Conservation (phyloP, 768 basidiomycete species). For the Hygrocybe coccinea region DNA sequence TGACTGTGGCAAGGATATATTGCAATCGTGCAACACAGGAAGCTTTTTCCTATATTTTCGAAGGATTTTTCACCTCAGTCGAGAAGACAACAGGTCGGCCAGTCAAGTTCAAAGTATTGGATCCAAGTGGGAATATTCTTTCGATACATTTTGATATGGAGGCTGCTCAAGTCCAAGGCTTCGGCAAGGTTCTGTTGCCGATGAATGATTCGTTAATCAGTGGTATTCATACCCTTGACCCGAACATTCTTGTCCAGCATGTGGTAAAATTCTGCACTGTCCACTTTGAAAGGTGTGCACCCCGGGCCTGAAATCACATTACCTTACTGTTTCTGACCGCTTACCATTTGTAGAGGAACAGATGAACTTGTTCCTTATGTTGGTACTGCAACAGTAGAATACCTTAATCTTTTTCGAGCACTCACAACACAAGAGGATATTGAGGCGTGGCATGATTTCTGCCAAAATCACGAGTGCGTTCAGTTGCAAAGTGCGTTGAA, state of each 20-base stretch:
- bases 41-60: conserved; percentile 4
- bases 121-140: conserved; percentile 4
- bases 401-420: no score
- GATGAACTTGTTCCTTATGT: no score
- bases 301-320: no score
- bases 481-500: no score
- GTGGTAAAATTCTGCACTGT: neutral
- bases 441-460: no score
- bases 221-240: neutral
- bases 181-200: neutral
- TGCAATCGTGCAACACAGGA: neutral
- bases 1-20: neutral
- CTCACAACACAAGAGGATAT: no score
- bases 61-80: conserved; percentile 8
- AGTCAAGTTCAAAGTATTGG: conserved; percentile 6
- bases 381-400: no score
- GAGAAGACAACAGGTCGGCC: conserved; percentile 1
- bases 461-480: no score
- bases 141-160: neutral
- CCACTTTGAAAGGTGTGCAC: neutral
- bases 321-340: no score
- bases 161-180: conserved; percentile 8
- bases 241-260: neutral
- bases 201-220: neutral
- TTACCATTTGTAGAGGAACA: no score